Base-by-base conservation (phyloP, 129 eudicot species). In the Chrysanthemum makinoi region DNA sequence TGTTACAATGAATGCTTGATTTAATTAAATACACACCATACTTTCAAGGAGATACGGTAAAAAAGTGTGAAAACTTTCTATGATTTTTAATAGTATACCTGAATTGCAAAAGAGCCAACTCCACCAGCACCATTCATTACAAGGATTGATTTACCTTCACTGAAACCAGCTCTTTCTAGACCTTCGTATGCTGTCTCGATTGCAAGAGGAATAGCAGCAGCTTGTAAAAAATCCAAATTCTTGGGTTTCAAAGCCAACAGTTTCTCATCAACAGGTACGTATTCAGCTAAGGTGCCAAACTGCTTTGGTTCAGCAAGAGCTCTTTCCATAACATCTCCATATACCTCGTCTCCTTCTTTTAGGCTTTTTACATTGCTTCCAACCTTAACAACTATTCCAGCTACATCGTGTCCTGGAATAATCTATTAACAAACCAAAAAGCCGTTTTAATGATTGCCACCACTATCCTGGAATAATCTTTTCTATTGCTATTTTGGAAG, bases 51-150 rank as follows among this genome's bases (percentile, higher is more conserved):
- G 43, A 35, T 5, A 35, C 9, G 1, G 43, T 35, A 35, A 35
- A 35, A 35, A 9, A 35, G 52, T 4, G 18, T 28, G 70, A 47
- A 54, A n/a, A 35, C 14, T 54, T 43, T 24, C 7, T 1, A 50
- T 46, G 68, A 30, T 33, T 48, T 33, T 48, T 22, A 43, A 64
- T 18, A 3, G 43, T 35, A 39, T 77, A 89, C 98, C 98, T 89
- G 98, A 74, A 93, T 87, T 18, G 85, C 84, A 0, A 93, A 85
- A 51, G 95, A 80, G 77, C 98, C 98, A 79, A 93, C 98, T 24
- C 98, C 92, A 77, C 98, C 96, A 59, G 96, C 89, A 71, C 97
- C 98, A 43, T 86, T 89, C 54, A 92, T 76, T 28, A 92, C 98
- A 76, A 92, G 92, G 47, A 94, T 80, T 5, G 96, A 87, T 84